These are phyloP conservation scores for Exophiala bonariae DNA, from an alignment of 2,329 filamentous ascomycete genomes.

Conservation along the genomic window DNA sequence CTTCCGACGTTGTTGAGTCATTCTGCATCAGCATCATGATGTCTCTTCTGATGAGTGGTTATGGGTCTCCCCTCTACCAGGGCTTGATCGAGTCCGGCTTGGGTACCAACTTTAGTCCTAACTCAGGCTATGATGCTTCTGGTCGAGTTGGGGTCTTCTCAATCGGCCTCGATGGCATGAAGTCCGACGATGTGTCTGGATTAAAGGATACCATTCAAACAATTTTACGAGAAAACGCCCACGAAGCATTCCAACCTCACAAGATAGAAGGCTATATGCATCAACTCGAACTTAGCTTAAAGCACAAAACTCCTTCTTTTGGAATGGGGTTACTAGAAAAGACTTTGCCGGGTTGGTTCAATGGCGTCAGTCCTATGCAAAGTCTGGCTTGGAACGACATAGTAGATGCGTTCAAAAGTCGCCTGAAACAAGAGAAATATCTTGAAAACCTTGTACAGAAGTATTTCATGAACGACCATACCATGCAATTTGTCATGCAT, in stretches of 20 bases:
- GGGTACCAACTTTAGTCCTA: constrained; percentile 91
- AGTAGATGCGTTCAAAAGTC: constrained; percentile 75
- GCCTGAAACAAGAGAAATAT: constrained; percentile 70
- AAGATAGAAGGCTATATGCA: constrained; percentile 95
- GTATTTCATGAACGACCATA: constrained; percentile 84
- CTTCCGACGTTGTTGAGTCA: constrained; percentile 78
- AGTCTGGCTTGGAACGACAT: constrained; percentile 90
- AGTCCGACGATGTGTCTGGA: constrained; percentile 72
- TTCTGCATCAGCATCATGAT: constrained; percentile 83
- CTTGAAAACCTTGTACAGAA: constrained; percentile 83
- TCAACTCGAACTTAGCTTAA: constrained; percentile 86
- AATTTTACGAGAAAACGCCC: constrained; percentile 68
- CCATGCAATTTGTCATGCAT: constrained; percentile 90
- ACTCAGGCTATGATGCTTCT: constrained; percentile 84
- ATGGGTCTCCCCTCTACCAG: constrained; percentile 89
- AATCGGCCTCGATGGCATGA: constrained; percentile 86
- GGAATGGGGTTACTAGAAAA: constrained; percentile 88
- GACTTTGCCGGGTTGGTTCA: constrained; percentile 91
- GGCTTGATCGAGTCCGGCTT: constrained; percentile 86
- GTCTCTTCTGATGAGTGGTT: constrained; percentile 85
- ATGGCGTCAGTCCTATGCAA: constrained; percentile 88
- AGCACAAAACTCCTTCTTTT: constrained; percentile 96
- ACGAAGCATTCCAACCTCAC: constrained; percentile 79
- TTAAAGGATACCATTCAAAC: constrained; percentile 73
- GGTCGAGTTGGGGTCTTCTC: constrained; percentile 81